These are phyloP conservation scores for Thalassiosira allenii DNA, from an alignment of 352 stramenopile species.

Conservation along the genomic window DNA sequence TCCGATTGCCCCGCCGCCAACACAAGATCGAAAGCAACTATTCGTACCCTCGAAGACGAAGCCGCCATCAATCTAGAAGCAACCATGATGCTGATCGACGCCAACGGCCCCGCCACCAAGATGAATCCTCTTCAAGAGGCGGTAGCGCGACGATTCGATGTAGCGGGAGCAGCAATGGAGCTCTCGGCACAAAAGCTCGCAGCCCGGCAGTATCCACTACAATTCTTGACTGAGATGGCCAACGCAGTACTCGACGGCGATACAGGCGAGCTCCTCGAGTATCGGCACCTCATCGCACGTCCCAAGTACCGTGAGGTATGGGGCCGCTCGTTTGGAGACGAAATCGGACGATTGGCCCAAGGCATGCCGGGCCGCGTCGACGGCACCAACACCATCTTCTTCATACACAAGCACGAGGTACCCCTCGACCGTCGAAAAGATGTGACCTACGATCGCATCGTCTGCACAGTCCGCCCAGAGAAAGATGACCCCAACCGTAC, in stretches of 20 bases:
- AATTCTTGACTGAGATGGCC: slow-evolving; percentile 21
- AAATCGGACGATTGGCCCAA: slow-evolving; percentile 55
- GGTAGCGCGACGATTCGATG: not conserved
- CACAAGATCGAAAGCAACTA: too few relatives aligned
- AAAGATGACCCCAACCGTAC: slow-evolving; percentile 6
- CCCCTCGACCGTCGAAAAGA: slow-evolving; percentile 29
- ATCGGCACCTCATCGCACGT: slow-evolving; percentile 25
- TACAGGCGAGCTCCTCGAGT: slow-evolving; percentile 41
- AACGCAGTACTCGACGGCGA: slow-evolving; percentile 41
- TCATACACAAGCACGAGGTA: slow-evolving; percentile 46
- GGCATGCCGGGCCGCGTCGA: slow-evolving; percentile 21
- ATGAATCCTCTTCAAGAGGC: not conserved
- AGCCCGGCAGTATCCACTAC: too few relatives aligned
- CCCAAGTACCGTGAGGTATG: slow-evolving; percentile 34
- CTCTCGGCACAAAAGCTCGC: slow-evolving; percentile 1
- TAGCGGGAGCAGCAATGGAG: not conserved
- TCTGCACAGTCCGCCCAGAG: slow-evolving; percentile 15
- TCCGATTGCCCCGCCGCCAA: too few relatives aligned
- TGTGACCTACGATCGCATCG: slow-evolving; percentile 33
- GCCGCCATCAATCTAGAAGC: not conserved
- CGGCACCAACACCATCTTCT: slow-evolving; percentile 59
- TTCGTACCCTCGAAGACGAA: not conserved
- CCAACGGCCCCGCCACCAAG: too few relatives aligned
- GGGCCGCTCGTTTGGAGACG: slow-evolving; percentile 25
- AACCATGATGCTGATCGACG: too few relatives aligned